A percentile compares a stretch with the other conserved stretches of the same genome.
Evolutionary conservation across 2,329 filamentous ascomycete species (phyloP).

Genomic region (Paraphoma sp.): DNA sequence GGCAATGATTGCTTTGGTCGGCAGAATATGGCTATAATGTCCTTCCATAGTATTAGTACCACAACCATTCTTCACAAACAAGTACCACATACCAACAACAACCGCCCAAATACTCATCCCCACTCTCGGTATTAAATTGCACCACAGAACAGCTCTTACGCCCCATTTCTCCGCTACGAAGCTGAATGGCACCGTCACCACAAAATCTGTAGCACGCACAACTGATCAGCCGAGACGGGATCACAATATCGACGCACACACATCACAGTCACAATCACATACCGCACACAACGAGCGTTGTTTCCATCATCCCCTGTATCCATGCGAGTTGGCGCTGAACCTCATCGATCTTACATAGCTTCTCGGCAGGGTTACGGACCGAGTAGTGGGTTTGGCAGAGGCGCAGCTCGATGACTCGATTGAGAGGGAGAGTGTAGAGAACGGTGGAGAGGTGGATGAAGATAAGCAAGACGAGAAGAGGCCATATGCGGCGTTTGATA

Average conservation of each 20-base stretch:
- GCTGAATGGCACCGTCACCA: conserved; percentile 45
- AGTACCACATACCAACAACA: conserved; percentile 31
- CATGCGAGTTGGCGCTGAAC: conserved; percentile 61
- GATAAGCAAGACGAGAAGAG: conserved; percentile 39
- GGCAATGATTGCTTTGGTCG: conserved; percentile 38
- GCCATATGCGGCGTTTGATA: conserved; percentile 26
- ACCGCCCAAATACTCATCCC: conserved; percentile 41
- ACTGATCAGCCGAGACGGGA: conserved; percentile 8
- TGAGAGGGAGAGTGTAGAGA: conserved; percentile 46
- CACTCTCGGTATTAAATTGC: conserved; percentile 40
- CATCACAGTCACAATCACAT: conserved; percentile 15
- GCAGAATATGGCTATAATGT: conserved; percentile 29
- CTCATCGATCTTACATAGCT: conserved; percentile 60
- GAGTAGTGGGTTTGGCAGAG: conserved; percentile 52
- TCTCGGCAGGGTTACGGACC: conserved; percentile 54
- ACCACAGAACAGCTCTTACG: conserved; percentile 36
- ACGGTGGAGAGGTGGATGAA: conserved; percentile 41
- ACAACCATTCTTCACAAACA: background rate
- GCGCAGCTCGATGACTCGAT: conserved; percentile 44
- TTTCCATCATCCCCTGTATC: conserved; percentile 57
- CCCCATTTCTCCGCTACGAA: conserved; percentile 42
- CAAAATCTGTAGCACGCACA: conserved; percentile 28
- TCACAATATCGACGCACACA: conserved; percentile 1
- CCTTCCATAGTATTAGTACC: conserved; percentile 20
- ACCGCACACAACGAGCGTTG: conserved; percentile 45